Evolutionary conservation across 441 rosid genomes (phyloP).

Genomic region (Corymbia citriodora): DNA sequence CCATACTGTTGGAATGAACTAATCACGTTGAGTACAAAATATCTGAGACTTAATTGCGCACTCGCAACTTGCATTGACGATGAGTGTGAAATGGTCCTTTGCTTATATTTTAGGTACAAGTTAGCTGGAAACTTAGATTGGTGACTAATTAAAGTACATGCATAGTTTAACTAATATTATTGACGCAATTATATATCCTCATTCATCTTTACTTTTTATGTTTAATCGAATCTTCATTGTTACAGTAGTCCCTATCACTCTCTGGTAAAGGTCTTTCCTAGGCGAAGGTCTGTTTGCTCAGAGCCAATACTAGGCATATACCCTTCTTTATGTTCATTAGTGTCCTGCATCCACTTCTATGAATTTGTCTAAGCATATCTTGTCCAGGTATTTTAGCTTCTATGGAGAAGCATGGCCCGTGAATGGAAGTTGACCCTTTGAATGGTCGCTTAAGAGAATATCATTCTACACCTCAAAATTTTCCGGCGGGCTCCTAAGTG

Average conservation of each 20-base stretch:
- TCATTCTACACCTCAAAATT: neutral
- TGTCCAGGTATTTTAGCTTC: neutral
- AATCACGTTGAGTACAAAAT: conserved; percentile 74
- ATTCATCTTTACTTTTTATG: neutral
- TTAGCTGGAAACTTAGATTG: neutral
- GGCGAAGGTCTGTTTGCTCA: neutral
- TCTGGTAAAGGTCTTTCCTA: neutral
- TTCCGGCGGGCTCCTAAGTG: neutral
- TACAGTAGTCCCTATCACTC: neutral
- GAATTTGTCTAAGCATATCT: neutral
- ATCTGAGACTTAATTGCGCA: conserved; percentile 80
- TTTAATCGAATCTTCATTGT: neutral
- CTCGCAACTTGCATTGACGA: conserved; percentile 87
- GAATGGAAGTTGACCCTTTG: neutral
- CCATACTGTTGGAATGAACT: conserved; percentile 85
- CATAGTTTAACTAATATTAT: neutral
- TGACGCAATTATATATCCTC: neutral
- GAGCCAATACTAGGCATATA: neutral
- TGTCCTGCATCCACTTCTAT: neutral
- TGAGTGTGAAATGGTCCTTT: conserved; percentile 18
- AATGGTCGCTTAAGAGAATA: neutral
- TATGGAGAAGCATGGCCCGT: neutral
- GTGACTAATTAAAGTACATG: neutral
- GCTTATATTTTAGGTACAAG: neutral
- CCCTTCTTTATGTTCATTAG: neutral